Percentiles rank a stretch among this genome's conserved stretches.
phyloP scores from a whole-genome alignment of 306 rosid genomes.

The Fagus crenata region DNA sequence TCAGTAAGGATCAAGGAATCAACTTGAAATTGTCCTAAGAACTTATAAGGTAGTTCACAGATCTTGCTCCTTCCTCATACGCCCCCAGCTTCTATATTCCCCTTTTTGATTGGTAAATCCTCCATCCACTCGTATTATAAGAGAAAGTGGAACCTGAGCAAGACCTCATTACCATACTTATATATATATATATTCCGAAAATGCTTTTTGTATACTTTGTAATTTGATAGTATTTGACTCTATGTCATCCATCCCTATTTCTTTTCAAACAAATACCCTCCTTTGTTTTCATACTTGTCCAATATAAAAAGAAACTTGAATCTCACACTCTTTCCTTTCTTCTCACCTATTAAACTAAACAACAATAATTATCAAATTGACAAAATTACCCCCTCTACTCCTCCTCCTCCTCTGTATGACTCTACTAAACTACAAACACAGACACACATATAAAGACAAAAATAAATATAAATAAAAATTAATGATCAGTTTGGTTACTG shows the following conservation, averaged over 20 bases:
- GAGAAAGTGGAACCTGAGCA: too few species aligned
- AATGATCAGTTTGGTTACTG: constrained; percentile 7
- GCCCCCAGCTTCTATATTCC: too few species aligned
- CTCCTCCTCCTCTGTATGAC: not conserved
- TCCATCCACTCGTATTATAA: too few species aligned
- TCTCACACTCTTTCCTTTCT: constrained; percentile 18
- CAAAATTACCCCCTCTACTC: constrained; percentile 5
- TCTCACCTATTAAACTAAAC: not conserved
- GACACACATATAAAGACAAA: not conserved
- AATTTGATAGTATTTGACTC: too few species aligned
- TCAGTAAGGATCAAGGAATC: not conserved
- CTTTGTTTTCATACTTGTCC: constrained; percentile 16
- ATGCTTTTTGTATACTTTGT: too few species aligned
- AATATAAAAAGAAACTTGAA: constrained; percentile 7
- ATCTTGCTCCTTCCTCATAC: not conserved
- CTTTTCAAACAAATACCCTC: not conserved
- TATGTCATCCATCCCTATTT: too few species aligned
- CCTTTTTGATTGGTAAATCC: too few species aligned
- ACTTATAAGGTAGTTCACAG: constrained; percentile 1
- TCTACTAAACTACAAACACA: not conserved
- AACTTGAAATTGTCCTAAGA: constrained; percentile 14
- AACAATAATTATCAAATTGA: not conserved
- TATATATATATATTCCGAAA: too few species aligned
- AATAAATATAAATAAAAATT: not conserved
- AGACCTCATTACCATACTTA: too few species aligned